These are phyloP conservation scores for Globisporangium uncinulatum DNA, from an alignment of 352 stramenopile species.

Conservation along the genomic window DNA sequence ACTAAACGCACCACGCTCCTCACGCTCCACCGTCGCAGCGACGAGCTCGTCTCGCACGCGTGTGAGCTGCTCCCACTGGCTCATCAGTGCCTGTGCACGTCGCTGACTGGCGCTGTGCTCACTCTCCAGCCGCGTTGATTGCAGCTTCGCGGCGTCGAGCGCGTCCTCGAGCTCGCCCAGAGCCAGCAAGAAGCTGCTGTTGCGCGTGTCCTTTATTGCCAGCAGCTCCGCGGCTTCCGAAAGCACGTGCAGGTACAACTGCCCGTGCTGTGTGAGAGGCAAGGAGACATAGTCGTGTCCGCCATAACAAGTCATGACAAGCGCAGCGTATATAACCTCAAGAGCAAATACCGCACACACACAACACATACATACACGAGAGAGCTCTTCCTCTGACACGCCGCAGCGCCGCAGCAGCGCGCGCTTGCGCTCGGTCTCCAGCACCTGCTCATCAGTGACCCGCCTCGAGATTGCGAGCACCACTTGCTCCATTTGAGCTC, in stretches of 20 bases:
- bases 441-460: slow-evolving; percentile 24
- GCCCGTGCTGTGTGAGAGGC: slow-evolving; percentile 38
- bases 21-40: slow-evolving; percentile 23
- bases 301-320: neutral
- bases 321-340: neutral
- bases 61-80: slow-evolving; percentile 24
- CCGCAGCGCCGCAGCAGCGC: slow-evolving; percentile 23
- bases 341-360: neutral
- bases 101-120: slow-evolving; percentile 4
- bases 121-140: slow-evolving; percentile 7
- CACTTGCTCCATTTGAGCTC: neutral
- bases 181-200: slow-evolving; percentile 33
- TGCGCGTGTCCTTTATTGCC: slow-evolving; percentile 26
- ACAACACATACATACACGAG: slow-evolving; percentile 20
- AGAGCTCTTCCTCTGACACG: slow-evolving; percentile 36
- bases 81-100: slow-evolving; percentile 22
- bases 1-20: slow-evolving; percentile 21
- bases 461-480: slow-evolving; percentile 7
- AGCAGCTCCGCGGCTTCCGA: slow-evolving; percentile 34
- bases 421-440: slow-evolving; percentile 28
- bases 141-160: slow-evolving; percentile 11
- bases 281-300: too few species aligned
- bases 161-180: slow-evolving; percentile 21
- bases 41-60: slow-evolving; percentile 22
- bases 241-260: slow-evolving; percentile 44